Base-by-base conservation (phyloP, 2,329 filamentous ascomycete species). In the Fusarium sp. region DNA sequence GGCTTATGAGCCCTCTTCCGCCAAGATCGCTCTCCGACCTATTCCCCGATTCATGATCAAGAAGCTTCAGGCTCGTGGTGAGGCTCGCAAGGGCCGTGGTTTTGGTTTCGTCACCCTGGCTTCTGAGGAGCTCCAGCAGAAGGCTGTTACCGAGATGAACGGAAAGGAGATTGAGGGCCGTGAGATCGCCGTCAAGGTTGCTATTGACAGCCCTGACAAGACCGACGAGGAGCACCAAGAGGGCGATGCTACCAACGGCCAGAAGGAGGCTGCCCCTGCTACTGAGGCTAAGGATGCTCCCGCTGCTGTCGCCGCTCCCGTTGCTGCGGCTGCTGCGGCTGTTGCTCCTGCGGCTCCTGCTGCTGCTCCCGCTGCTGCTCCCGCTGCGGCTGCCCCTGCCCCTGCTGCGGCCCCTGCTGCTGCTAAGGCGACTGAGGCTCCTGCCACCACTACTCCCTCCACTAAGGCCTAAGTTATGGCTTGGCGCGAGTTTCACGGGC, bases 11-110 rank as follows among this genome's bases (percentile, higher is more conserved):
- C 95, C 95, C 62, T 90, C 90, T 71, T 96, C 93, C 67, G 94
- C 95, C 79, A 99, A 98, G 88, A 98, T 99, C 75, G 95, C 95
- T 69, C 92, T 99, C 72, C 94, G 95, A 73, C 95, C 95, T 48
- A 99, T 99, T 71, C 95, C 95, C 71, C 93, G 94, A 74, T 99
- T 98, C 85, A 99, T 99, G 95, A 95, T 99, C 82, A 97, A 97
- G 90, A 99, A 99, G 88, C 92, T 99, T 64, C 93, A 97, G 83
- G 93, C 94, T 74, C 94, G 95, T 77, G 93, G 93, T 76, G 95
- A 99, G 84, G 89, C 94, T 73, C 95, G 95, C 84, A 99, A 99
- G 90, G 95, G 95, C 62, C 95, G 95, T 84, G 95, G 95, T 69
- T 99, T 99, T 78, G 95, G 95, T 70, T 99, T 99, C 79, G 95